A percentile compares a stretch with the other conserved stretches of the same genome.
Evolutionary conservation across 2,329 filamentous ascomycete species (phyloP).

Genomic region (Alternaria conjuncta): DNA sequence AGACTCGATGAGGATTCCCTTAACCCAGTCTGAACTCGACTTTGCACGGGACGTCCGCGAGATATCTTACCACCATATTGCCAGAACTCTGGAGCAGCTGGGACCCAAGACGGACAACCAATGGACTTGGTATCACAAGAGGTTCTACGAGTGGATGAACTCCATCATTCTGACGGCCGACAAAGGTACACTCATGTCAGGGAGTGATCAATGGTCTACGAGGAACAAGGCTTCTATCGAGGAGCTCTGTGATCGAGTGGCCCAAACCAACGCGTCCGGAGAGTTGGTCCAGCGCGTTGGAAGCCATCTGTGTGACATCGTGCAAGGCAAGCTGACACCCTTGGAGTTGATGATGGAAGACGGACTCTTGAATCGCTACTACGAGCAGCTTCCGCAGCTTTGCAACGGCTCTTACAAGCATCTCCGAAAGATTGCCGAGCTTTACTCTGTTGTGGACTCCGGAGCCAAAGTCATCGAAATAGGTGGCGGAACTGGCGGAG

Average conservation of each 20-base stretch:
- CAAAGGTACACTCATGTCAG: not conserved
- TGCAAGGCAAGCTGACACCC: slow-evolving; percentile 4
- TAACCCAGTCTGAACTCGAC: not conserved
- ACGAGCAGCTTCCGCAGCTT: not conserved
- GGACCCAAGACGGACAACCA: not conserved
- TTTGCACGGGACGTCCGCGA: not conserved
- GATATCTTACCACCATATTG: slow-evolving; percentile 2
- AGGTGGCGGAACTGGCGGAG: slow-evolving; percentile 3
- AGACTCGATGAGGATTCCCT: not conserved
- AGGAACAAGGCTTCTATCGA: not conserved
- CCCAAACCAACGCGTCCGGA: not conserved
- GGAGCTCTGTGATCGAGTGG: not conserved
- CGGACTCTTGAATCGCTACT: slow-evolving; percentile 3
- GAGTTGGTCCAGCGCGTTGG: slow-evolving; percentile 6
- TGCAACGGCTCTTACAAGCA: slow-evolving; percentile 4
- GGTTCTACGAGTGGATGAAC: slow-evolving; percentile 7
- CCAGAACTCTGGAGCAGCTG: not conserved
- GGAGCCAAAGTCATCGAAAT: slow-evolving; percentile 2
- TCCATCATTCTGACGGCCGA: not conserved
- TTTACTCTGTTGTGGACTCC: not conserved
- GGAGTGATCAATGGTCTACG: not conserved
- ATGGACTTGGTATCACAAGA: slow-evolving; percentile 4
- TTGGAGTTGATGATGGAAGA: slow-evolving; percentile 13
- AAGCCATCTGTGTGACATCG: not conserved
- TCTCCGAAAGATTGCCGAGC: not conserved